phyloP scores from a whole-genome alignment of 495 filamentous ascomycete genomes.

The Glutinoglossum americanum region DNA sequence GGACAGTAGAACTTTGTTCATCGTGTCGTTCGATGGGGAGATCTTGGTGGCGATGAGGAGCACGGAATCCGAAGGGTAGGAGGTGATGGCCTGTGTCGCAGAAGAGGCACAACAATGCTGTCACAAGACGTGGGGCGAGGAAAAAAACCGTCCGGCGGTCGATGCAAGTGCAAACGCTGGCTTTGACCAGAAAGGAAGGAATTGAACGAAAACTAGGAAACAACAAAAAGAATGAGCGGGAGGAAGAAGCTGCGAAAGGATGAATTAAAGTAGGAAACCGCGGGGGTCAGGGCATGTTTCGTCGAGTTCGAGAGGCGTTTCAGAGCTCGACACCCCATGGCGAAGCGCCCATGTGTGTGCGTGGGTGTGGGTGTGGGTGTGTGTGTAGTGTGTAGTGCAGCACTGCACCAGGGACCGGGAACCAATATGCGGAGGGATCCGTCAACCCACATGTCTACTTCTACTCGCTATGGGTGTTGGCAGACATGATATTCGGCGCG shows the following conservation, averaged over 20 bases:
- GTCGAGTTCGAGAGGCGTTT: not conserved
- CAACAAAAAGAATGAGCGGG: not conserved
- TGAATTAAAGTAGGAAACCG: not conserved
- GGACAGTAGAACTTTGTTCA: slow-evolving; percentile 32
- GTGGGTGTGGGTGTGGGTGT: no score
- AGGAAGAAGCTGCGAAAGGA: not conserved
- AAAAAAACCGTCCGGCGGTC: not conserved
- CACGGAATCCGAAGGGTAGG: no score
- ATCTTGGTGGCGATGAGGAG: not conserved
- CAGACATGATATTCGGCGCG: no score
- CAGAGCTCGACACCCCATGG: no score
- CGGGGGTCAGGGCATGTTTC: not conserved
- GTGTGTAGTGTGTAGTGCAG: no score
- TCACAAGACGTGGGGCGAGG: not conserved
- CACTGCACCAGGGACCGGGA: no score
- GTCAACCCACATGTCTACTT: no score
- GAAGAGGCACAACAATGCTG: not conserved
- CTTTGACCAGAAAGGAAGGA: not conserved
- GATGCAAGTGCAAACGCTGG: not conserved
- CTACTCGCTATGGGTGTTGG: no score
- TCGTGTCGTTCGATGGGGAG: slow-evolving; percentile 17
- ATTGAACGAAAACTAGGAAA: not conserved
- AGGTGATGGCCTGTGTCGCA: not conserved
- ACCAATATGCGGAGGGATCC: no score
- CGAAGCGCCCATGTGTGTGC: no score